Evolutionary conservation across 1,284 basidiomycete species (phyloP).

Genomic region (Phellopilus nigrolimitatus): DNA sequence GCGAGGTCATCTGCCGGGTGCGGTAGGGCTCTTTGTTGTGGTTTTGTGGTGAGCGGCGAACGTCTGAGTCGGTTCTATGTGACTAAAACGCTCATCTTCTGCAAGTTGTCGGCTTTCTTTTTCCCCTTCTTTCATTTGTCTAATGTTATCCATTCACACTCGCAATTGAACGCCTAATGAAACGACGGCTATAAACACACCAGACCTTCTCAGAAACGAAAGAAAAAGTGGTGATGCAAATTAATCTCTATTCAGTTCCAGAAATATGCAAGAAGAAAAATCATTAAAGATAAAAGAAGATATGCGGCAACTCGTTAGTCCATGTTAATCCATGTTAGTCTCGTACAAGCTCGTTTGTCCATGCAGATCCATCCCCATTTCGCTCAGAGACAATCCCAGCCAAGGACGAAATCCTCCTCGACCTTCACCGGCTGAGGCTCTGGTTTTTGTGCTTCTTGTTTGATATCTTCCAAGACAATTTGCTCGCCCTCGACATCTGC

Average conservation of each 20-base stretch:
- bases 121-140: neutral
- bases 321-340: neutral
- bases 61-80: neutral
- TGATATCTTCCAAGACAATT: constrained; percentile 26
- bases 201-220: too few relatives aligned
- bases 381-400: constrained; percentile 56
- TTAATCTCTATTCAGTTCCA: too few relatives aligned
- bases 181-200: too few relatives aligned
- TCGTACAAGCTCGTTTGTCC: neutral
- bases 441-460: constrained; percentile 19
- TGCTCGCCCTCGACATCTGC: constrained; percentile 20
- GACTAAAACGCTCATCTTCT: neutral
- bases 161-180: neutral
- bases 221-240: too few relatives aligned
- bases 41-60: constrained; percentile 2
- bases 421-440: constrained; percentile 18
- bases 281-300: constrained; percentile 1
- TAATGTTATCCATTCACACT: neutral
- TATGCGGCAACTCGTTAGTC: neutral
- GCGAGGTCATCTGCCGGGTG: constrained; percentile 74
- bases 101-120: neutral
- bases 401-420: constrained; percentile 44
- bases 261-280: neutral
- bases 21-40: constrained; percentile 31
- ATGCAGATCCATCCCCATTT: neutral